Evolutionary conservation across 2,329 filamentous ascomycete species (phyloP), one percentile per base, ranked within the genome.

Genomic region (Rutstroemia sp.): DNA sequence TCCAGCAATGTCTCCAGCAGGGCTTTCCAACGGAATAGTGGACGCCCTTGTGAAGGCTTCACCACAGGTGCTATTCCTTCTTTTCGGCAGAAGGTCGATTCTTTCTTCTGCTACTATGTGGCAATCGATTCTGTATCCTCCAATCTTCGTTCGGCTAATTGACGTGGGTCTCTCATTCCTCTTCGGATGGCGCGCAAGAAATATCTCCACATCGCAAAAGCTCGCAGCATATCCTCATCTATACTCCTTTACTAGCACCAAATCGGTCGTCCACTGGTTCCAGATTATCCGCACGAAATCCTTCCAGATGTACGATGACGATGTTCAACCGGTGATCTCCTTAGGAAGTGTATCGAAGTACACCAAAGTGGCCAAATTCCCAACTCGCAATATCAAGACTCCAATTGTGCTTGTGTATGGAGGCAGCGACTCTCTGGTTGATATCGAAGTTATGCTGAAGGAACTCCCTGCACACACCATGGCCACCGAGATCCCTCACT

Each of bases 261-360:
- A 99, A 73, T 92, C 87, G 19, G 91, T 99, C 8, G 94, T 99
- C 0, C 94, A 99, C 70, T 99, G 94, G 94, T 99, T 99, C 71
- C 94, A 99, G 70, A 96, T 99, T 69, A 99, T 99, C 66, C 87
- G 94, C 62, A 96, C 92, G 67, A 89, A 90, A 66, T 91, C 84
- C 25, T 97, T 99, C 71, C 94, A 99, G 72, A 96, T 99, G 89
- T 97, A 92, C 71, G 94, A 99, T 69, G 94, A 99, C 69, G 92
- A 97, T 65, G 81, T 94, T 0, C 88, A 91, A 57, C 86, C 86
- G 27, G 87, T 87, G 0, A 76, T 95, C 58, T 83, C 84, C 54
- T 76, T 92, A 39, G 82, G 81, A 21, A 84, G 84, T 4, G 81
- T 81, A 54, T 85, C 82, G 67, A 91, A 92, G 65, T 96, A 95